A percentile compares a stretch with the other conserved stretches of the same genome.
phyloP scores from a whole-genome alignment of 257 asterid species.

The Verbena officinalis region DNA sequence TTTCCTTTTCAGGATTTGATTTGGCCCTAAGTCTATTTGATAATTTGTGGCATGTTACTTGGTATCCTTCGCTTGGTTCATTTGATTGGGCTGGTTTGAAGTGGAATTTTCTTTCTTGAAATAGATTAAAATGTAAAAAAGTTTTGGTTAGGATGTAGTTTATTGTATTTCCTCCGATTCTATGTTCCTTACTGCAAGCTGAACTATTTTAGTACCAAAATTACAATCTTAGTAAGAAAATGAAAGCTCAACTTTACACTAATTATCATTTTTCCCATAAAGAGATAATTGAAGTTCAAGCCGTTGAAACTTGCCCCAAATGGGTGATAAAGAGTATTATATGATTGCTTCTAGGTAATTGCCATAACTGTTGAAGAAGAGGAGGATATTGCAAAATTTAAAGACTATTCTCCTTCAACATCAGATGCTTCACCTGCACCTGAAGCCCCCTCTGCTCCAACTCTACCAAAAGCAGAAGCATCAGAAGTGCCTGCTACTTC shows the following conservation, averaged over 20 bases:
- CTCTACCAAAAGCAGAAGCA: neutral
- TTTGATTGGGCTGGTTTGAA: neutral
- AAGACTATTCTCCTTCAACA: constrained; percentile 6
- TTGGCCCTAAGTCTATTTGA: neutral
- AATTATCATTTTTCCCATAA: neutral
- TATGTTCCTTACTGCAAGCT: neutral
- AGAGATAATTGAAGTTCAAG: neutral
- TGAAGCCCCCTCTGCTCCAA: neutral
- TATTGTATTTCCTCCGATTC: neutral
- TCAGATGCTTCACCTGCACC: neutral
- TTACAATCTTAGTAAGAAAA: neutral
- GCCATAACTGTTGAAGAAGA: constrained; percentile 8
- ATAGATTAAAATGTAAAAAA: neutral
- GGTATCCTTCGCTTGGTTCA: neutral
- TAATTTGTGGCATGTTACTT: neutral
- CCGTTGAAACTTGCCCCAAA: neutral
- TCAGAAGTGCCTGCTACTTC: constrained; percentile 2
- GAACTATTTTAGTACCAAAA: neutral
- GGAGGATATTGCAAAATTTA: neutral
- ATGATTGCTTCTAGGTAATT: neutral
- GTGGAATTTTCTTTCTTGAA: neutral
- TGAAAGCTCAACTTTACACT: neutral
- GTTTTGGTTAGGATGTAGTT: neutral
- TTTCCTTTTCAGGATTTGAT: neutral
- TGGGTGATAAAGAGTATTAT: neutral